phyloP scores from a whole-genome alignment of 2,329 filamentous ascomycete genomes.

The Colletotrichum phormii region DNA sequence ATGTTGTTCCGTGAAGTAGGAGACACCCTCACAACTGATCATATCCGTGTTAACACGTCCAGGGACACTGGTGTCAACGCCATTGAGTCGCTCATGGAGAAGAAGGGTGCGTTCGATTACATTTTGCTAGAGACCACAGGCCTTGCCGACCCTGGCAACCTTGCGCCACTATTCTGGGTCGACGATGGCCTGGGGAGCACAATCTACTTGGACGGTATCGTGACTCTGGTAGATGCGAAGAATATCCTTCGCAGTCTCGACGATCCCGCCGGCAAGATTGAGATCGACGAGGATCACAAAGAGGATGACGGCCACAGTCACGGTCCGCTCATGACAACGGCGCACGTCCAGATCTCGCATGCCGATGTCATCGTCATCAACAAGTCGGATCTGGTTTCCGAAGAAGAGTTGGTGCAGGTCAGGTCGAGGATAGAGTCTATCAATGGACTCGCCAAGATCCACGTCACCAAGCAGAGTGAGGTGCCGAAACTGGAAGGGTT shows the following conservation, averaged over 20 bases:
- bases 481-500: slow-evolving; percentile 88
- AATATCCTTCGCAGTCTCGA: slow-evolving; percentile 88
- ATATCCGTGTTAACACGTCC: slow-evolving; percentile 28
- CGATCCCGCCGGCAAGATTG: slow-evolving; percentile 69
- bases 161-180: slow-evolving; percentile 97
- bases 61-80: slow-evolving; percentile 94
- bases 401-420: slow-evolving; percentile 76
- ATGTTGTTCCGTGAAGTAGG: slow-evolving; percentile 93
- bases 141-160: slow-evolving; percentile 92
- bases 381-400: slow-evolving; percentile 86
- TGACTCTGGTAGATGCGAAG: slow-evolving; percentile 94
- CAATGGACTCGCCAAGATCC: slow-evolving; percentile 88
- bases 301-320: slow-evolving; percentile 55
- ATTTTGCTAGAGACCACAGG: slow-evolving; percentile 97
- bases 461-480: slow-evolving; percentile 82
- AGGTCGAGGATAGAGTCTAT: slow-evolving; percentile 81
- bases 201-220: slow-evolving; percentile 96
- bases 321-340: slow-evolving; percentile 85
- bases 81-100: slow-evolving; percentile 95
- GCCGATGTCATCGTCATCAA: slow-evolving; percentile 96
- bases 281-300: slow-evolving; percentile 53
- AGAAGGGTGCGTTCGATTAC: slow-evolving; percentile 94
- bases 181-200: slow-evolving; percentile 95
- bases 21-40: background rate
- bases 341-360: slow-evolving; percentile 96